Evolutionary conservation across 2,329 filamentous ascomycete species (phyloP).

Genomic region (Xylaria multiplex): DNA sequence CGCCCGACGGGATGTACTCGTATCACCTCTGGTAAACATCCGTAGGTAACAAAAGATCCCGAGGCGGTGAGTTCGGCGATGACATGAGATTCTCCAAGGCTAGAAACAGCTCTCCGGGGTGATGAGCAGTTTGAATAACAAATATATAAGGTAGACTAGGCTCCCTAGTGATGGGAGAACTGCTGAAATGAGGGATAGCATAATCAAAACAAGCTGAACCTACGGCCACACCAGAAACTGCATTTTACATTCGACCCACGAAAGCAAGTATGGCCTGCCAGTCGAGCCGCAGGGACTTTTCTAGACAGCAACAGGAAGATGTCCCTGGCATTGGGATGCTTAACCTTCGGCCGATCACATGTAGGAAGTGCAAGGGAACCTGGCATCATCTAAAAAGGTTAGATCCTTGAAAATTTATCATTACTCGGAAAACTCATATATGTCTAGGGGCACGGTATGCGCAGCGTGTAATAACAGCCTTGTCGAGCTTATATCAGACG

Average conservation of each 20-base stretch:
- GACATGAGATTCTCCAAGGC: conserved; percentile 7
- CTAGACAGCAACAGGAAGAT: conserved; percentile 21
- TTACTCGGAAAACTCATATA: not conserved
- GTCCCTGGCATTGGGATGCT: conserved; percentile 30
- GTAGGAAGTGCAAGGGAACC: conserved; percentile 27
- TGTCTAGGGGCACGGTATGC: conserved; percentile 23
- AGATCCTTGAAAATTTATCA: not conserved
- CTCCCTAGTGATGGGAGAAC: not conserved
- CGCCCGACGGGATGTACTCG: conserved; percentile 20
- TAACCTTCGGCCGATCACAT: conserved; percentile 24
- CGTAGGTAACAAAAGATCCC: conserved; percentile 15
- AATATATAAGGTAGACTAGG: conserved; percentile 29
- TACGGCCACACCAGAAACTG: not conserved
- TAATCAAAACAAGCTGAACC: not conserved
- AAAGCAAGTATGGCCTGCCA: conserved; percentile 26
- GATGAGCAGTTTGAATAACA: not conserved
- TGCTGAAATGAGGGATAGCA: not conserved
- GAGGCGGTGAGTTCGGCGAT: conserved; percentile 22
- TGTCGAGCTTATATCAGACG: conserved; percentile 28
- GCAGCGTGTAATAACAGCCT: conserved; percentile 31
- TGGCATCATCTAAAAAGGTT: conserved; percentile 33
- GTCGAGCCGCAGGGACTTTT: conserved; percentile 14
- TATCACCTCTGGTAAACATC: conserved; percentile 12
- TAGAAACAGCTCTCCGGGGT: conserved; percentile 12
- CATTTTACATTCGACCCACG: not conserved